Base-by-base conservation (phyloP, 768 basidiomycete species). In the Boletus tylopilopsis region DNA sequence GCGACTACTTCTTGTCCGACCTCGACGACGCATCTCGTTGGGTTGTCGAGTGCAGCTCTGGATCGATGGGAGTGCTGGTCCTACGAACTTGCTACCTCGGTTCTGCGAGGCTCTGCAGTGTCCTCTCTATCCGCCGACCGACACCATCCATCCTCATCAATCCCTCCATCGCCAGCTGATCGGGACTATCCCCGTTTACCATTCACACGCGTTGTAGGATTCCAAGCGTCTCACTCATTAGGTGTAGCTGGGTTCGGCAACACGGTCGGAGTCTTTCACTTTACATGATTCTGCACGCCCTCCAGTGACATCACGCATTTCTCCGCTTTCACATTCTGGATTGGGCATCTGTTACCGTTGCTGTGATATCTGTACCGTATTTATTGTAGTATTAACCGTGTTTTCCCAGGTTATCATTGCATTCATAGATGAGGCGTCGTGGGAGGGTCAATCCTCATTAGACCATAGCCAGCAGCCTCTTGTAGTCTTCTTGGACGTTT, bases 51-150 rank as follows among this genome's bases (percentile, higher is more conserved):
- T 24, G 75, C 84, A 11, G 83, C 82, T 22, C 67, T 92, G 34
- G 87, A 90, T 49, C 73, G 90, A 46, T 93, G 90, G 90, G 89
- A 93, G 56, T 56, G 87, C 24, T 93, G 90, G 90, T 76, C 73
- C 33, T 85, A 88, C 58, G 86, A 92, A 56, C 80, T 81, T 9
- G 67, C 72, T 5, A 64, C 71, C 15, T 69, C 75, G 18, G 66
- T 64, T 32, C 45, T 84, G 44, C 78, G 76, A 44, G 76, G 73
- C 37, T 81, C 81, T 2, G 42, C 79, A 8, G 64, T 89, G 27
- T 73, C 77, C 3, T 67, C 77, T 35, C 64, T 89, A 22, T 61
- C 70, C 12, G 60, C 53, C 25, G 63, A 58, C 38, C 64, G 23
- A 8, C 40, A 16, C 33, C 47, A 41, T 19, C 38, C 50, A 12